Conservation (phyloP, 2,329 filamentous ascomycete species). For the Phyllosticta paracitricarpa region DNA sequence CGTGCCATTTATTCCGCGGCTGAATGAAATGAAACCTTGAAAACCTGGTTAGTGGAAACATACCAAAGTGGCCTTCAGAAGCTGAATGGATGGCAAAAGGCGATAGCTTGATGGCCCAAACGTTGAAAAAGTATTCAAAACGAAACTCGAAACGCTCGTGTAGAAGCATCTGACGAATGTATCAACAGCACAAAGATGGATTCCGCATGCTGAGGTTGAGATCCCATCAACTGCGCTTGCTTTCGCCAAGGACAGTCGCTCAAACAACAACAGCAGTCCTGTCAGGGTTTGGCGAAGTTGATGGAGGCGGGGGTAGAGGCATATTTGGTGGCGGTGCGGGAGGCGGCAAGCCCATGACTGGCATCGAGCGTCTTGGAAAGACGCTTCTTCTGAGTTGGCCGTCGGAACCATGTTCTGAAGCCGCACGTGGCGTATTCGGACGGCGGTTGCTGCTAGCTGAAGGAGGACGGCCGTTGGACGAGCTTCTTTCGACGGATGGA, state of each 20-base stretch:
- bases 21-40: neutral
- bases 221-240: too few species aligned
- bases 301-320: slow-evolving; percentile 33
- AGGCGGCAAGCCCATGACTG: slow-evolving; percentile 32
- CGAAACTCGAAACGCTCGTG: neutral
- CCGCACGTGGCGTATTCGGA: neutral
- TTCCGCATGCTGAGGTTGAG: too few species aligned
- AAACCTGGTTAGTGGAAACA: neutral
- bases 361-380: slow-evolving; percentile 25
- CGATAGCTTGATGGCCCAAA: neutral
- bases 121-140: neutral
- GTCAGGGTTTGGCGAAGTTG: neutral
- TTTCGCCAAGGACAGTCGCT: neutral
- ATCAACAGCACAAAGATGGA: neutral
- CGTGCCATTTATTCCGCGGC: neutral
- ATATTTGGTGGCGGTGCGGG: slow-evolving; percentile 37
- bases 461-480: neutral
- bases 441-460: neutral
- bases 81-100: neutral
- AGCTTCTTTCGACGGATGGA: neutral
- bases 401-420: neutral
- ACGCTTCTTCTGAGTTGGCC: slow-evolving; percentile 8
- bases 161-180: neutral
- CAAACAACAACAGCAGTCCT: neutral
- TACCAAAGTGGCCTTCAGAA: neutral